A percentile compares a stretch with the other conserved stretches of the same genome.
phyloP scores from a whole-genome alignment of 2,329 filamentous ascomycete species.

The Penicillium italicum region DNA sequence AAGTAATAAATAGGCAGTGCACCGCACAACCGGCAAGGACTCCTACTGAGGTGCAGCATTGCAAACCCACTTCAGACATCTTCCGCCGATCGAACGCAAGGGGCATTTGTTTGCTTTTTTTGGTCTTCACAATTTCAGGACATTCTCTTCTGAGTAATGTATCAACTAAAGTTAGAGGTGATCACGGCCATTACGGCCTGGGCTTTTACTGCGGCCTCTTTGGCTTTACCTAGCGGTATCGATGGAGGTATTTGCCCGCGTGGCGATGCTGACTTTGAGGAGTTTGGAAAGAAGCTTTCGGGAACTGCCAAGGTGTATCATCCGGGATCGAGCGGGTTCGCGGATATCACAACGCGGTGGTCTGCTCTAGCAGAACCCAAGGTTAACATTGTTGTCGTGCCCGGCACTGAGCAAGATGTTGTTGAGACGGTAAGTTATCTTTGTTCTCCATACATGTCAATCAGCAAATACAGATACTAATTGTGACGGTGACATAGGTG shows the following conservation, averaged over 20 bases:
- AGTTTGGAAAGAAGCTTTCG: conserved; percentile 33
- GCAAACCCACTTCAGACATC: neutral
- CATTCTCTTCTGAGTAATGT: neutral
- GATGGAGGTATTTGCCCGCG: conserved; percentile 7
- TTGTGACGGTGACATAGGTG: conserved; percentile 27
- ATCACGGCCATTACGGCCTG: conserved; percentile 27
- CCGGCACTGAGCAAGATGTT: conserved; percentile 50
- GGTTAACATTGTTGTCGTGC: conserved; percentile 48
- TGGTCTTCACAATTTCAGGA: neutral
- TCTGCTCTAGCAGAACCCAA: conserved; percentile 45
- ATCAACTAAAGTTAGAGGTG: neutral
- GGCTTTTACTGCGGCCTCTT: conserved; percentile 17
- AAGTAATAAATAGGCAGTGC: neutral
- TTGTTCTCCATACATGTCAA: neutral
- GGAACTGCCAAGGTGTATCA: conserved; percentile 41
- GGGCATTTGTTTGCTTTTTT: neutral
- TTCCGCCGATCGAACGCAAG: neutral
- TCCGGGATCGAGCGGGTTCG: conserved; percentile 43
- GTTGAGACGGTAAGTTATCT: conserved; percentile 42
- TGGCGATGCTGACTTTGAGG: conserved; percentile 16
- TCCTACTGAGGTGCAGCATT: neutral
- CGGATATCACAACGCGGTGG: conserved; percentile 44
- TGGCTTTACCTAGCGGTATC: conserved; percentile 1
- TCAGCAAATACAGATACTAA: conserved; percentile 4
- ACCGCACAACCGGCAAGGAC: neutral